phyloP scores from a whole-genome alignment of 495 filamentous ascomycete genomes.

The Hypomontagnella monticulosa region DNA sequence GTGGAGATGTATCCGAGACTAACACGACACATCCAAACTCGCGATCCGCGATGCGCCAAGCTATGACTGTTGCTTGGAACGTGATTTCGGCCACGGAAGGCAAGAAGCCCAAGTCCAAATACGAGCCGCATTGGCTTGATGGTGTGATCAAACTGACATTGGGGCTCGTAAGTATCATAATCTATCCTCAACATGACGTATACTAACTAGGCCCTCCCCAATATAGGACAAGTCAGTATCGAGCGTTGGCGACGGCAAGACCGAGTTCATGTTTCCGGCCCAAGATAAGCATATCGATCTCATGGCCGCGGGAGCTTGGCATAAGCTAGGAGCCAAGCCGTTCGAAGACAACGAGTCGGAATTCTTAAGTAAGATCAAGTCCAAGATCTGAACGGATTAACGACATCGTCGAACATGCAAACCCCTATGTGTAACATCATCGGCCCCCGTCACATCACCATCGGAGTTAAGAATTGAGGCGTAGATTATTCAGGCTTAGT shows the following conservation, averaged over 20 bases:
- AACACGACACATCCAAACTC: slow-evolving; percentile 63
- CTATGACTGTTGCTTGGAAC: slow-evolving; percentile 62
- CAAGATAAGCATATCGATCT: slow-evolving; percentile 37
- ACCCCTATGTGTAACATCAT: neutral
- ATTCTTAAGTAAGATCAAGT: slow-evolving; percentile 22
- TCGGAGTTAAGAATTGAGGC: neutral
- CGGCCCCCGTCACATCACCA: neutral
- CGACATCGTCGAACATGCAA: neutral
- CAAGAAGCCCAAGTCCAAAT: slow-evolving; percentile 39
- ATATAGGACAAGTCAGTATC: slow-evolving; percentile 42
- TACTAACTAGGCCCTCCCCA: neutral
- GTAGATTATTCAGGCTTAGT: neutral
- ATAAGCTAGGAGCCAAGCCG: slow-evolving; percentile 35
- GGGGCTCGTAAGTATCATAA: slow-evolving; percentile 39
- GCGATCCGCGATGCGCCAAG: slow-evolving; percentile 62
- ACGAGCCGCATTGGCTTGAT: slow-evolving; percentile 45
- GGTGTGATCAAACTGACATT: slow-evolving; percentile 47
- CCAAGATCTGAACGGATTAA: slow-evolving; percentile 25
- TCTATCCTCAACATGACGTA: neutral
- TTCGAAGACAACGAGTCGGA: slow-evolving; percentile 38
- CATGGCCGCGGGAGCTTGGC: slow-evolving; percentile 38
- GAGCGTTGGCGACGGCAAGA: slow-evolving; percentile 34
- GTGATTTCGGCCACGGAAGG: slow-evolving; percentile 58
- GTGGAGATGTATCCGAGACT: slow-evolving; percentile 71
- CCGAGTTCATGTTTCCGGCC: slow-evolving; percentile 27